These are phyloP conservation scores for Mycena kentingensis DNA, from an alignment of 768 basidiomycete genomes.

Conservation along the genomic window DNA sequence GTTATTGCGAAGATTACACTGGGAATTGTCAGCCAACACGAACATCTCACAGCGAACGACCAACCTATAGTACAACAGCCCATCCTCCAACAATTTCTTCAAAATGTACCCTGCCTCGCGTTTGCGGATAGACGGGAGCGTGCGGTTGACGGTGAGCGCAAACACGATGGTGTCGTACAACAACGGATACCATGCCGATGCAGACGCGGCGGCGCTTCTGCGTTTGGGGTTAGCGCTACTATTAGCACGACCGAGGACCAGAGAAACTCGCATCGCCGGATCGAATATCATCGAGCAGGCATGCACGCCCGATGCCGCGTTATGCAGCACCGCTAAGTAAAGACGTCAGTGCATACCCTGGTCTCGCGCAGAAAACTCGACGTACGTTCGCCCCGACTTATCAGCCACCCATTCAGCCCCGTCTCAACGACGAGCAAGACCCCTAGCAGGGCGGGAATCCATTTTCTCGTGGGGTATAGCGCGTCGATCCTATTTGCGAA, in stretches of 20 bases:
- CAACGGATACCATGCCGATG: slow-evolving; percentile 35
- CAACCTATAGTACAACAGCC: slow-evolving; percentile 31
- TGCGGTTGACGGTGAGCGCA: slow-evolving; percentile 29
- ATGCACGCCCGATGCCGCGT: slow-evolving; percentile 15
- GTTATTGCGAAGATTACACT: slow-evolving; percentile 32
- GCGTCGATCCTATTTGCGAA: slow-evolving; percentile 34
- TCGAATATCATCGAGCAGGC: slow-evolving; percentile 44
- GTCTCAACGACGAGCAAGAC: slow-evolving; percentile 29
- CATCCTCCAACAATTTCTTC: slow-evolving; percentile 30
- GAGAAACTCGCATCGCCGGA: slow-evolving; percentile 22
- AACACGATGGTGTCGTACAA: slow-evolving; percentile 33
- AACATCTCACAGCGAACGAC: neutral
- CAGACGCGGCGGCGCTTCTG: slow-evolving; percentile 29
- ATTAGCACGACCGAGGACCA: neutral
- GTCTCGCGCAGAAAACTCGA: neutral
- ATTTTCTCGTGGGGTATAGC: slow-evolving; percentile 26
- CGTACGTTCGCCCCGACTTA: slow-evolving; percentile 35
- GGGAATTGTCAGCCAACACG: neutral
- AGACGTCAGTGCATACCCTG: neutral
- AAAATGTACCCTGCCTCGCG: slow-evolving; percentile 24
- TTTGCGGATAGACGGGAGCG: slow-evolving; percentile 25
- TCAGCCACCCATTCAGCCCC: slow-evolving; percentile 35
- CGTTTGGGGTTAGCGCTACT: neutral
- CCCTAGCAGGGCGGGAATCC: slow-evolving; percentile 26
- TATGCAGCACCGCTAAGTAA: slow-evolving; percentile 15